Base-by-base conservation (phyloP, 192 early-diverging fungal genomes). In the Martensiomyces pterosporus region DNA sequence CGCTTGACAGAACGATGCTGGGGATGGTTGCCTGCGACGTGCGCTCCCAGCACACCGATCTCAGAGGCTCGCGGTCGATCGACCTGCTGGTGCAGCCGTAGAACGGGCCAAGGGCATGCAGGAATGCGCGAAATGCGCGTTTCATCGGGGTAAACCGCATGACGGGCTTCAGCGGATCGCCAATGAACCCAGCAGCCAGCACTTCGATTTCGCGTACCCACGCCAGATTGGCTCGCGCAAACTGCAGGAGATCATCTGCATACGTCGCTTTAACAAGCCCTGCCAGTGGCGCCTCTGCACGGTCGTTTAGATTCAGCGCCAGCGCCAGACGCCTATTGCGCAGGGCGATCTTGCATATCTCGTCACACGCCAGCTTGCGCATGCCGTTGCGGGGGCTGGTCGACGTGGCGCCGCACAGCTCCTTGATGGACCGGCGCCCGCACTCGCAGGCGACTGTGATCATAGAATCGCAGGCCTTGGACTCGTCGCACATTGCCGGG, bases 241-340 rank as follows among this genome's bases (percentile, higher is more conserved):
- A 84, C 40, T 80, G 79, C 39, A 92, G 52, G 24, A 97, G 62
- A 9, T 79, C 78, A 72, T 82, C 39, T 62, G 78, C 36, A 77
- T 90, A 49, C 54, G 67, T 26, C 72, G 63, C n/a, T 39, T 62
- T 29, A 6, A 63, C 55, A 24, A 75, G 60, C 14, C 72, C 64
- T 2, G 56, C 47, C 34, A 67, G 34, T 24, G 64, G 65, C 2
- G 60, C 56, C 4, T 67, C 65, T 9, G 46, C 61, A 9, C 52
- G 59, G n/a, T 84, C 78, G 1, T 63, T 54, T 14, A 87, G 66
- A 17, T 89, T 82, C 22, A 98, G 53, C 0, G 94, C 94, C 24
- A 80, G 65, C 0, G 93, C 92, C 9, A 98, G 67, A 14, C 78
- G 55, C 15, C 81, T 77, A 65, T 94, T 93, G 24, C 94, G 84